These are phyloP conservation scores for Monosporascus ibericus DNA, from an alignment of 2,329 filamentous ascomycete genomes.

Conservation along the genomic window DNA sequence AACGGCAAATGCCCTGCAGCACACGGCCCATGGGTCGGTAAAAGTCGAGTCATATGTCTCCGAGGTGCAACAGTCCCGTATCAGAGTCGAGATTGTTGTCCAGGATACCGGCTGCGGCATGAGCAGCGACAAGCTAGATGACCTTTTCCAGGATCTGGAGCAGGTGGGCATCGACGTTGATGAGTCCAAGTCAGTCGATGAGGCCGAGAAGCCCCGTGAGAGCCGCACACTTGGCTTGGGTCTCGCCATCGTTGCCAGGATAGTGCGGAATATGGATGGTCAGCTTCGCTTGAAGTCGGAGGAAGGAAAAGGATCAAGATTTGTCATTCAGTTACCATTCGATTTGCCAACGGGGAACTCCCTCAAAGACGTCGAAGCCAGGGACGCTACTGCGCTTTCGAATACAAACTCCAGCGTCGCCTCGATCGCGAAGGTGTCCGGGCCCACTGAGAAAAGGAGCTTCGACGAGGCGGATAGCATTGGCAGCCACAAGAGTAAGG, in stretches of 20 bases:
- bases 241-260: conserved; percentile 80
- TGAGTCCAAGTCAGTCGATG: conserved; percentile 17
- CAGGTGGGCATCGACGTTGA: conserved; percentile 46
- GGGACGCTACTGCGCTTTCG: conserved; percentile 9
- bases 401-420: conserved; percentile 18
- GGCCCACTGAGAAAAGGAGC: conserved; percentile 25
- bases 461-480: conserved; percentile 33
- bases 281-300: conserved; percentile 81
- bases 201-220: conserved; percentile 24
- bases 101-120: conserved; percentile 71
- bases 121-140: conserved; percentile 47
- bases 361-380: conserved; percentile 16
- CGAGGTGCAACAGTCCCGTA: conserved; percentile 45
- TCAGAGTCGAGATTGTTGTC: conserved; percentile 67
- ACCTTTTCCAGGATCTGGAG: conserved; percentile 52
- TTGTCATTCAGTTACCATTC: conserved; percentile 75
- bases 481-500: conserved; percentile 32
- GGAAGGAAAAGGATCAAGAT: conserved; percentile 73
- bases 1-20: conserved; percentile 76
- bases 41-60: conserved; percentile 63
- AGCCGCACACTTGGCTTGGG: conserved; percentile 65
- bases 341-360: conserved; percentile 47
- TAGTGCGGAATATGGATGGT: conserved; percentile 85
- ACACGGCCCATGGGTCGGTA: conserved; percentile 63
- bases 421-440: conserved; percentile 25